Percentiles rank a stretch among this genome's conserved stretches.
Conservation (phyloP, 352 stramenopile genomes). For the Globisporangium nunn region DNA sequence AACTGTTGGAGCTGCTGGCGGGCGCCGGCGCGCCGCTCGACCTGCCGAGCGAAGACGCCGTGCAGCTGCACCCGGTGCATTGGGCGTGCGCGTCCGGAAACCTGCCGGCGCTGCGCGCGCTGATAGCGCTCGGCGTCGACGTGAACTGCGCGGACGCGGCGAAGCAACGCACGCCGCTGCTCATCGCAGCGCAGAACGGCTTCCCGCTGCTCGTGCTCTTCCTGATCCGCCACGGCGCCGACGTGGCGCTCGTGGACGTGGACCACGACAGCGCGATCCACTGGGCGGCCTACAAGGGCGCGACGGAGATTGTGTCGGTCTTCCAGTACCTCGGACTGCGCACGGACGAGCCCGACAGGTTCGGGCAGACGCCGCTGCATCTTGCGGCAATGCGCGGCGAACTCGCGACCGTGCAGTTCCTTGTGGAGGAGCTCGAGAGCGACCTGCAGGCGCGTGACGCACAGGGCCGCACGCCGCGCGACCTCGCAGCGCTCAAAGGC, state of each 20-base stretch:
- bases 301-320: constrained; percentile 73
- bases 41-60: constrained; percentile 47
- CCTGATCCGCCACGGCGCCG: constrained; percentile 60
- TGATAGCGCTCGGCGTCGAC: constrained; percentile 61
- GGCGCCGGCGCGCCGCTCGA: constrained; percentile 43
- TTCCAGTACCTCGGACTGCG: constrained; percentile 77
- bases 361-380: constrained; percentile 78
- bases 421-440: constrained; percentile 73
- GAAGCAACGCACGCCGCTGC: constrained; percentile 68
- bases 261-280: constrained; percentile 77
- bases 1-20: constrained; percentile 53
- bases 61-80: constrained; percentile 72
- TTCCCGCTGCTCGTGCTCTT: constrained; percentile 72
- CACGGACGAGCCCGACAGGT: constrained; percentile 54
- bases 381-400: constrained; percentile 74
- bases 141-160: constrained; percentile 65
- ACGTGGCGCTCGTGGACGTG: constrained; percentile 55
- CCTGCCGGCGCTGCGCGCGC: constrained; percentile 42
- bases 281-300: constrained; percentile 84
- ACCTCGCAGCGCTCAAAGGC: constrained; percentile 55
- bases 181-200: constrained; percentile 74
- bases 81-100: constrained; percentile 79
- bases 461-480: constrained; percentile 46
- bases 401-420: constrained; percentile 62
- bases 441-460: constrained; percentile 39